Evolutionary conservation across 495 filamentous ascomycete species (phyloP), one percentile per base, ranked within the genome.

Genomic region (Aspergillus avenaceus): DNA sequence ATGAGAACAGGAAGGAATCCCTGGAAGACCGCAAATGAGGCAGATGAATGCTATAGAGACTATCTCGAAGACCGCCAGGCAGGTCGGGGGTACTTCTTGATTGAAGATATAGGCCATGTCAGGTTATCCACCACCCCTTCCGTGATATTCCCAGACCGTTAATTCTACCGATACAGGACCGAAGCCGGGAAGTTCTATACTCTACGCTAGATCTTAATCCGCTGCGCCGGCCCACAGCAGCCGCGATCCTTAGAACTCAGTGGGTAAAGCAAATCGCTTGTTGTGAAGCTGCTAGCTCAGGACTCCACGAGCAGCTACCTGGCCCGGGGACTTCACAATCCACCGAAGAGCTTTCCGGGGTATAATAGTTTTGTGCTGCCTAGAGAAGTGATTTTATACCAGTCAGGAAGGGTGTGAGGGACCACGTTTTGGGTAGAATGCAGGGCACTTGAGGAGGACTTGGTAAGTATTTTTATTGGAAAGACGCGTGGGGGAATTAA

Each of bases 161-260:
- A 53, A 52, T 52, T 74, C 82, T 53, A 83, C 64, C 38, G 14
- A 41, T 54, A 14, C 63, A 98, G 93, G 90, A 90, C 61, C 91
- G 92, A 58, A 97, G 93, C 70, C 87, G 95, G 19, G 97, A 98
- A 60, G 93, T 98, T 56, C 97, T 98, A 62, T 98, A 98, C 69
- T 97, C 91, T 18, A 97, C 97, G 53, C 77, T 98, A 14, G 93
- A 97, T 64, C 93, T 95, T n/a, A 96, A 97, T 64, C 76, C 77
- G 24, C 78, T 79, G 36, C 86, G 93, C 54, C 89, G 93, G 60
- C 93, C 97, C 68, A 97, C 91, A 36, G 91, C 93, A 49, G 90
- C 90, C 7, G 93, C 97, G 70, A 90, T 97, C 36, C 81, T 98
- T 55, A 95, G 95, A 64, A 97, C 93, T 18, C 95, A 98, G 72